Evolutionary conservation across 2,329 filamentous ascomycete genomes (phyloP).

Genomic region (Epichloe baconii): DNA sequence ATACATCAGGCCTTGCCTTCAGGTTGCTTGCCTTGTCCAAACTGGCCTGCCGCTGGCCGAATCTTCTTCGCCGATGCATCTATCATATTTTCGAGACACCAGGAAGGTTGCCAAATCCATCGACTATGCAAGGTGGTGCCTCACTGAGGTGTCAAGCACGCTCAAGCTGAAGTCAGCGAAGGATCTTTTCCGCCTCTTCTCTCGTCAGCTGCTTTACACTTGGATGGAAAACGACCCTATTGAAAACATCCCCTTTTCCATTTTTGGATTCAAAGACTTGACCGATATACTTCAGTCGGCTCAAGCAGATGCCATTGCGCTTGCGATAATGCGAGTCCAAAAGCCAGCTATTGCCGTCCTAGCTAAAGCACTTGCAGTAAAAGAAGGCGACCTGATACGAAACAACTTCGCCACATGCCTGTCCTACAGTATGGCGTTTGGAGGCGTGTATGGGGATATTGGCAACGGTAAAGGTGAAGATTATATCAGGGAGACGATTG

Average conservation of each 20-base stretch:
- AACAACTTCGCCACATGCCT: slow-evolving; percentile 63
- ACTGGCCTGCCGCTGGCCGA: slow-evolving; percentile 73
- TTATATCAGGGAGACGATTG: slow-evolving; percentile 55
- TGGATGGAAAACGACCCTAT: slow-evolving; percentile 64
- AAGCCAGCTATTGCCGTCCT: slow-evolving; percentile 49
- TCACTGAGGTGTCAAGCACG: slow-evolving; percentile 50
- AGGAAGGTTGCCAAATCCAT: slow-evolving; percentile 50
- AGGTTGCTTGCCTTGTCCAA: slow-evolving; percentile 64
- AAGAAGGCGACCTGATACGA: slow-evolving; percentile 45
- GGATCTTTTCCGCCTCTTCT: slow-evolving; percentile 70
- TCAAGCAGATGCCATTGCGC: slow-evolving; percentile 63
- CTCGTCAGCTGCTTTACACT: slow-evolving; percentile 78
- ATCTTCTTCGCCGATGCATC: slow-evolving; percentile 70
- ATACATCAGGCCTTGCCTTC: slow-evolving; percentile 72
- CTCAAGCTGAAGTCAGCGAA: slow-evolving; percentile 53
- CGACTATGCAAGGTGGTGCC: slow-evolving; percentile 59
- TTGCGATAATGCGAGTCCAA: slow-evolving; percentile 71
- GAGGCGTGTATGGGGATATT: slow-evolving; percentile 15
- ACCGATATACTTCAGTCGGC: slow-evolving; percentile 55
- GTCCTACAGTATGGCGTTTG: slow-evolving; percentile 69
- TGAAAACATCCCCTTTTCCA: slow-evolving; percentile 64
- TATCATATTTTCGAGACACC: slow-evolving; percentile 93
- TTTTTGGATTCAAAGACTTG: slow-evolving; percentile 67
- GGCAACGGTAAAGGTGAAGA: slow-evolving; percentile 46
- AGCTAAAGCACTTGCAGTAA: slow-evolving; percentile 39